A percentile compares a stretch with the other conserved stretches of the same genome.
Evolutionary conservation across 805 yeast species (phyloP).

Genomic region (Cyberlindnera suaveolens): DNA sequence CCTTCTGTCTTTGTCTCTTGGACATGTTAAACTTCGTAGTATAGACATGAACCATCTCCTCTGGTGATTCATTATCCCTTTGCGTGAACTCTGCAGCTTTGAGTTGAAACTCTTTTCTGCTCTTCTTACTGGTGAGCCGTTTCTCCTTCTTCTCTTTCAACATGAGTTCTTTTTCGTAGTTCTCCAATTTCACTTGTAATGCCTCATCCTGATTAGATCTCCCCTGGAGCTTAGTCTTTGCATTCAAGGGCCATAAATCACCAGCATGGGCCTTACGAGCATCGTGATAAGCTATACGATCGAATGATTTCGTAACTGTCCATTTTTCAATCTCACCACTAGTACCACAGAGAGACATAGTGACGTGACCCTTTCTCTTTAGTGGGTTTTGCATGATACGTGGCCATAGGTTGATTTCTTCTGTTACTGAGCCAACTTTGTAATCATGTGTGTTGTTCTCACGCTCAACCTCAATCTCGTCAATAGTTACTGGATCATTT

Average conservation of each 20-base stretch:
- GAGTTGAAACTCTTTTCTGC: constrained; percentile 10
- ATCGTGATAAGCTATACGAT: constrained; percentile 76
- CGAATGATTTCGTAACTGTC: constrained; percentile 76
- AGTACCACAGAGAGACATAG: constrained; percentile 71
- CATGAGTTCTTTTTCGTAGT: constrained; percentile 27
- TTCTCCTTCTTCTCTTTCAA: constrained; percentile 12
- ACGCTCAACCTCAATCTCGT: constrained; percentile 36
- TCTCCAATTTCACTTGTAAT: constrained; percentile 26
- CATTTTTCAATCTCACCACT: constrained; percentile 80
- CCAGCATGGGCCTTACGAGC: constrained; percentile 83
- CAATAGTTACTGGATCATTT: constrained; percentile 36
- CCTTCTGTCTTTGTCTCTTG: constrained; percentile 22
- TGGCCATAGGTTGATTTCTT: constrained; percentile 48
- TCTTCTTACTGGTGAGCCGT: constrained; percentile 12
- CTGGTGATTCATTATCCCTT: constrained; percentile 12
- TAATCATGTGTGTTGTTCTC: constrained; percentile 23
- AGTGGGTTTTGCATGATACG: constrained; percentile 66
- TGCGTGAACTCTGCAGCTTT: constrained; percentile 12
- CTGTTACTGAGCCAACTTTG: constrained; percentile 9
- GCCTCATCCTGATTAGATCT: constrained; percentile 28
- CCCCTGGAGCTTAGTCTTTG: constrained; percentile 42
- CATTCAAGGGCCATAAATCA: constrained; percentile 79
- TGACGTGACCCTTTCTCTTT: constrained; percentile 78
- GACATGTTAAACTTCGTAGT: constrained; percentile 21
- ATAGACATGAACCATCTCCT: constrained; percentile 21